Evolutionary conservation across 495 filamentous ascomycete species (phyloP).

Genomic region (Wilcoxina mikolae): DNA sequence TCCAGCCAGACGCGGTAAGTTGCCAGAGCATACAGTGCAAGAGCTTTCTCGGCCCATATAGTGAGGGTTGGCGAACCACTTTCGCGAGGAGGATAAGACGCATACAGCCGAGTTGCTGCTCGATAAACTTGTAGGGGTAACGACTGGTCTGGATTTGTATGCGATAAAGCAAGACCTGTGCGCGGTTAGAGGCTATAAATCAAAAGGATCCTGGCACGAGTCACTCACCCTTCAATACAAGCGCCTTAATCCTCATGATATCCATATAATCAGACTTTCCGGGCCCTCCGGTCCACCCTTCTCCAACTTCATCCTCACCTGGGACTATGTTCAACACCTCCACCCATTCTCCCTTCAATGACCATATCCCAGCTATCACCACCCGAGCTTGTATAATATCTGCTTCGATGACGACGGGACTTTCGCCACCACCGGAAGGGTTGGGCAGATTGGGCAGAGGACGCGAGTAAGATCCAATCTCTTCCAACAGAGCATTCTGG

Average conservation of each 20-base stretch:
- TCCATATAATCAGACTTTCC: constrained; percentile 24
- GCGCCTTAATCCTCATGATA: constrained; percentile 24
- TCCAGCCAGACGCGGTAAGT: constrained; percentile 27
- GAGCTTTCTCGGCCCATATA: constrained; percentile 24
- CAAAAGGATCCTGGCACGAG: neutral
- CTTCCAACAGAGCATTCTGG: constrained; percentile 17
- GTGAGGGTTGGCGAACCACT: constrained; percentile 9
- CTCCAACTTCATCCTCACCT: constrained; percentile 17
- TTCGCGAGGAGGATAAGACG: constrained; percentile 7
- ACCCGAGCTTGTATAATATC: constrained; percentile 23
- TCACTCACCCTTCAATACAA: constrained; percentile 27
- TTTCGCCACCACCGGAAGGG: constrained; percentile 21
- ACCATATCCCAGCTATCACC: constrained; percentile 17
- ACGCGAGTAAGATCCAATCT: constrained; percentile 9
- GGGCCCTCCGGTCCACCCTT: constrained; percentile 14
- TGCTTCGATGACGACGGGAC: constrained; percentile 15
- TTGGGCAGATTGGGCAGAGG: constrained; percentile 19
- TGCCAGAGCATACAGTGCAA: constrained; percentile 23
- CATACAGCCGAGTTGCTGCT: constrained; percentile 17
- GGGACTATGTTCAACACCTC: constrained; percentile 20
- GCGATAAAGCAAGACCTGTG: constrained; percentile 22
- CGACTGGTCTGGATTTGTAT: constrained; percentile 21
- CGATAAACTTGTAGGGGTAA: constrained; percentile 20
- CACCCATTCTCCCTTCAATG: constrained; percentile 23
- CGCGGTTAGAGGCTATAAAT: neutral